Evolutionary conservation across 331 rosid genomes (phyloP), one percentile per base, ranked within the genome.

Genomic region (Pyrus hybrid): DNA sequence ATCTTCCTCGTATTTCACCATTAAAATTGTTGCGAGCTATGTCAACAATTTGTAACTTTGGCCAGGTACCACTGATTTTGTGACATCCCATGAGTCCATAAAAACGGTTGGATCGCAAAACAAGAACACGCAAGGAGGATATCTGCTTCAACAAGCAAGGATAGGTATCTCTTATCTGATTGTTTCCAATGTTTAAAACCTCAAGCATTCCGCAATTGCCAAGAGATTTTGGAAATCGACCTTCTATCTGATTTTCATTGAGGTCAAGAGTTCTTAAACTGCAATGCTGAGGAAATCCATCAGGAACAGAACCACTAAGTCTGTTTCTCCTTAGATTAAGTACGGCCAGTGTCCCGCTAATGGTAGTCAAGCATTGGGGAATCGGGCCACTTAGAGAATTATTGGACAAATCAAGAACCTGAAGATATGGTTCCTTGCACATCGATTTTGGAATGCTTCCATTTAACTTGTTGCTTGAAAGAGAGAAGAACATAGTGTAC

Each of bases 11-110:
- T 32, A 93, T 29, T 2, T 5, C 0, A 6, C 96, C 96, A 22
- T 0, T 73, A 29, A 93, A 88, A 4, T 67, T 60, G 85, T 93
- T 93, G 64, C 47, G 74, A 13, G 96, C 86, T 2, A 91, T 12
- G 72, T 93, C 96, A 18, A 88, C 76, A 77, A 92, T 90, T 56
- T 88, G 97, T 66, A 92, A 90, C 81, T 4, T 80, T 0, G 32
- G 41, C 97, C 93, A 93, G 2, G 25, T 68, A 8, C 70, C 76
- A 8, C 11, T 6, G 20, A 4, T 29, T 1, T 33, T 33, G 0
- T 7, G 63, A 20, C 96, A 93, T 76, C 75, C 84, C 47, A 93
- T 3, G 1, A 0, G 2, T 4, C 88, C 97, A 10, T 68, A 3
- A 60, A 89, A 88, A 0, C 66, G 35, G 77, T 93, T 91, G 11